phyloP scores from a whole-genome alignment of 78 protist species.

The Cyanophora paradoxa region DNA sequence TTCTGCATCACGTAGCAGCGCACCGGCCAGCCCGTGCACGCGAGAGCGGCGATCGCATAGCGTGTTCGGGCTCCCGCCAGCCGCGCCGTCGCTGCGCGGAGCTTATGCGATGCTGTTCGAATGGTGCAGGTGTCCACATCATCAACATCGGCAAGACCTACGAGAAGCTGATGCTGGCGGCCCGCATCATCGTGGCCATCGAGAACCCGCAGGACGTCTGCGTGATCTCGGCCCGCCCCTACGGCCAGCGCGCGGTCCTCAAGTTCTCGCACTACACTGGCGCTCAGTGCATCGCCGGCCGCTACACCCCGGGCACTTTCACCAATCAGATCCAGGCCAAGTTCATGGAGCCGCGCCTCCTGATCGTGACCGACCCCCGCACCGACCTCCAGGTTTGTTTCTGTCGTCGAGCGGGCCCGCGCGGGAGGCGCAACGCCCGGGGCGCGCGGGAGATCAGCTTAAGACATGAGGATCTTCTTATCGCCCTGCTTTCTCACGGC shows the following conservation, averaged over 20 bases:
- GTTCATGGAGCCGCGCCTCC: constrained; percentile 98
- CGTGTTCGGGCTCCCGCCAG: no score
- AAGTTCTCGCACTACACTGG: constrained; percentile 94
- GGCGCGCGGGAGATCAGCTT: no score
- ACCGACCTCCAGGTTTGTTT: constrained; percentile 83
- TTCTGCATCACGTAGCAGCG: no score
- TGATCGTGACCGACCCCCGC: constrained; percentile 94
- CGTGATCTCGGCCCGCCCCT: constrained; percentile 70
- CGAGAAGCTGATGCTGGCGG: constrained; percentile 99
- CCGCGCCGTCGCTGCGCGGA: no score
- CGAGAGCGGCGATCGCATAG: no score
- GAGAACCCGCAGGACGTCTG: constrained; percentile 95
- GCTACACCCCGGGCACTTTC: constrained; percentile 99
- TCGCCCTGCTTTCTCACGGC: no score
- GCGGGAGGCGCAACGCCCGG: no score
- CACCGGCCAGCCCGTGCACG: no score
- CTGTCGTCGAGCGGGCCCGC: neutral
- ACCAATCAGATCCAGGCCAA: constrained; percentile 95
- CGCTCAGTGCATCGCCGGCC: constrained; percentile 88
- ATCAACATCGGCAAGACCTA: constrained; percentile 96
- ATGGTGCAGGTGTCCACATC: constrained; percentile 75
- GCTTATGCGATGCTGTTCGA: no score
- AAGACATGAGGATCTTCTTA: no score
- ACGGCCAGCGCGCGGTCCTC: constrained; percentile 97
- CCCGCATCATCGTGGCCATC: constrained; percentile 95